Evolutionary conservation across 768 basidiomycete species (phyloP).

Genomic region (Xerocomus spinulosus): DNA sequence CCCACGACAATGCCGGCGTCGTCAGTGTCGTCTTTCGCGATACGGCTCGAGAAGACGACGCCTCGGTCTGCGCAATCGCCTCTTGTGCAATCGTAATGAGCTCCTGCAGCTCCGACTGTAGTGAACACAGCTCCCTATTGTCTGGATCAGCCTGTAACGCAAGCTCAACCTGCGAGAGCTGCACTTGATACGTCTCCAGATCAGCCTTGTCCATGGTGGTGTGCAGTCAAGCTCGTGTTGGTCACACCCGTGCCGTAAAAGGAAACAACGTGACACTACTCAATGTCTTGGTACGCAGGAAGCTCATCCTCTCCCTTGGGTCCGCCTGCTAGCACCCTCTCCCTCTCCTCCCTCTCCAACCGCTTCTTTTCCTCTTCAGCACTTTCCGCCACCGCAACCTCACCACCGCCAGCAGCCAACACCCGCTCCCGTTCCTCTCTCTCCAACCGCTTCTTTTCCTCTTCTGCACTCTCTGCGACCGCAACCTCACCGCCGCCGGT

Average conservation of each 20-base stretch:
- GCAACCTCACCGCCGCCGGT: constrained; percentile 6
- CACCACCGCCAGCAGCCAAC: constrained; percentile 21
- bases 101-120: constrained; percentile 74
- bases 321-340: constrained; percentile 39
- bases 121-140: constrained; percentile 66
- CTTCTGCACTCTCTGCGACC: constrained; percentile 47
- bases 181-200: constrained; percentile 86
- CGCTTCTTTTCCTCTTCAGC: constrained; percentile 65
- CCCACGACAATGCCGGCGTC: constrained; percentile 55
- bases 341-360: constrained; percentile 63
- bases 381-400: constrained; percentile 32
- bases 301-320: constrained; percentile 34
- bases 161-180: constrained; percentile 82
- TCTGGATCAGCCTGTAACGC: constrained; percentile 71
- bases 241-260: constrained; percentile 17
- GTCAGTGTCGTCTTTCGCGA: constrained; percentile 51
- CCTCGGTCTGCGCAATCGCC: constrained; percentile 63
- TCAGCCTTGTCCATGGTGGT: constrained; percentile 53
- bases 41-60: constrained; percentile 56
- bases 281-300: constrained; percentile 43
- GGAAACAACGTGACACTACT: constrained; percentile 15
- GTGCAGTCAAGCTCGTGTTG: not conserved
- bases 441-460: constrained; percentile 62
- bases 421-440: constrained; percentile 63
- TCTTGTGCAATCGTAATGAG: constrained; percentile 78